phyloP scores from a whole-genome alignment of 768 basidiomycete species.

The Trametes coccinea region DNA sequence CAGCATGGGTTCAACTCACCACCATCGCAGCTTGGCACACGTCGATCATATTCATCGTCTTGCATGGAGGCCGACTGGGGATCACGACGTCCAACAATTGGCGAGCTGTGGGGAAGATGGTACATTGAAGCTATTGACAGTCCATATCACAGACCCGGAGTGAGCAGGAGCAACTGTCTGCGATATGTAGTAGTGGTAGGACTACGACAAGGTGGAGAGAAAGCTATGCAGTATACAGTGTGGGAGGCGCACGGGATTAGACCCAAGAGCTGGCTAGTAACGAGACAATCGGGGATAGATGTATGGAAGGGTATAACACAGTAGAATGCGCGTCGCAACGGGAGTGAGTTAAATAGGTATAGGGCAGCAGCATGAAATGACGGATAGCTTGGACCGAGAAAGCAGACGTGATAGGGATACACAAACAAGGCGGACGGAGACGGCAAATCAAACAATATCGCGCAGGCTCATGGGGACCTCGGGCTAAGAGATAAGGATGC shows the following conservation, averaged over 20 bases:
- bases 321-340: constrained; percentile 45
- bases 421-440: constrained; percentile 47
- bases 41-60: constrained; percentile 77
- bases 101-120: constrained; percentile 94
- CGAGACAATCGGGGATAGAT: constrained; percentile 57
- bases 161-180: constrained; percentile 41
- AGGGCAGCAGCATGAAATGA: constrained; percentile 31
- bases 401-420: constrained; percentile 71
- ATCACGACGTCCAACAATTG: constrained; percentile 44
- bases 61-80: constrained; percentile 65
- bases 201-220: constrained; percentile 24
- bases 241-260: constrained; percentile 47
- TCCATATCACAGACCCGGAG: constrained; percentile 53
- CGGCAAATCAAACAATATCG: constrained; percentile 72
- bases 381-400: constrained; percentile 35
- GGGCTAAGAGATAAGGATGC: constrained; percentile 51
- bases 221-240: constrained; percentile 68
- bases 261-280: constrained; percentile 51
- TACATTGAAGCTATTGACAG: constrained; percentile 74
- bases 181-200: constrained; percentile 33
- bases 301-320: constrained; percentile 73
- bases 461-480: constrained; percentile 91
- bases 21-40: constrained; percentile 59
- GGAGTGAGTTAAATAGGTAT: constrained; percentile 48
- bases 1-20: constrained; percentile 11